Percentiles rank a stretch among this genome's conserved stretches.
phyloP scores from a whole-genome alignment of 805 yeast species.

The Lachancea meyersii region DNA sequence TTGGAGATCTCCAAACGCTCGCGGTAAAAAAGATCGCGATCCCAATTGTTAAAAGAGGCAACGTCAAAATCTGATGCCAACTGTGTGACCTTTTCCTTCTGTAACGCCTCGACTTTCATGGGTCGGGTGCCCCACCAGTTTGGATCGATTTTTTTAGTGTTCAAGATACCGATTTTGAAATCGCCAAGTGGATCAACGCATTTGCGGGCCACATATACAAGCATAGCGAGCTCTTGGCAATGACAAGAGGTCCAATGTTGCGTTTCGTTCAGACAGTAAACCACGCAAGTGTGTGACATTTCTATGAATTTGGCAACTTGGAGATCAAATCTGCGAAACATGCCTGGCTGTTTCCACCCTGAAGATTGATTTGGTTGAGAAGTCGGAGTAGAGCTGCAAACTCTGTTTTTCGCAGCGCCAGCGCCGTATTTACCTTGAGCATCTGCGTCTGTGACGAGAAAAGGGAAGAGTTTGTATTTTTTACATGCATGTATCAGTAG shows the following conservation, averaged over 20 bases:
- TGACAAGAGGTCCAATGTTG: conserved; percentile 15
- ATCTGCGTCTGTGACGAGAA: conserved; percentile 40
- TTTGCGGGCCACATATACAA: conserved; percentile 41
- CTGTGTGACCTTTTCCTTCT: conserved; percentile 15
- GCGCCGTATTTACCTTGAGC: conserved; percentile 19
- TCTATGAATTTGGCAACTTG: conserved; percentile 74
- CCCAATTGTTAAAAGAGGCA: conserved; percentile 52
- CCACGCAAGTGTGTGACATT: conserved; percentile 62
- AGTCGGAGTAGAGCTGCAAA: conserved; percentile 6
- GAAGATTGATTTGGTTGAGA: conserved; percentile 1
- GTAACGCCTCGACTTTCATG: conserved; percentile 12
- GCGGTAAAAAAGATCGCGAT: conserved; percentile 56
- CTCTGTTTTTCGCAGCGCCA: conserved; percentile 8
- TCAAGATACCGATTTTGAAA: conserved; percentile 10
- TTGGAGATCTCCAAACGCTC: conserved; percentile 79
- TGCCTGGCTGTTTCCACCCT: conserved; percentile 50
- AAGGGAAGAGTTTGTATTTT: conserved; percentile 30
- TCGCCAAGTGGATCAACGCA: conserved; percentile 16
- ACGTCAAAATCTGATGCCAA: conserved; percentile 36
- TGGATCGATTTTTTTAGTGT: conserved; percentile 14
- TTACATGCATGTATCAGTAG: conserved; percentile 17
- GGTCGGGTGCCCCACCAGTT: conserved; percentile 26
- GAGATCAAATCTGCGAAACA: conserved; percentile 76
- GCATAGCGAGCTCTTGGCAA: conserved; percentile 30
- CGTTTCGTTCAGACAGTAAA: conserved; percentile 55